phyloP scores from a whole-genome alignment of 257 asterid genomes.

The Sherardia arvensis region DNA sequence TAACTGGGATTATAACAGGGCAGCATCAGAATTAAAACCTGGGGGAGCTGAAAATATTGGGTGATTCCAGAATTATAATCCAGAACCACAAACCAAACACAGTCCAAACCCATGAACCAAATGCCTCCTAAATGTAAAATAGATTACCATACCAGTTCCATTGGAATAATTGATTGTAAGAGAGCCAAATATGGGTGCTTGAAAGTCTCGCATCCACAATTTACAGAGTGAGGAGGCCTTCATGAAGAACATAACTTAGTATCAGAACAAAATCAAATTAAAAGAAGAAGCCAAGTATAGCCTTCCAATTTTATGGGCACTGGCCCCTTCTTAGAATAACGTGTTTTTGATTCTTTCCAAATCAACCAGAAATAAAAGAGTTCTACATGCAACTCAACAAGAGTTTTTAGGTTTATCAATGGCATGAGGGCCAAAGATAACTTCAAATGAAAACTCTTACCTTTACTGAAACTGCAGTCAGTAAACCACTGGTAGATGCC shows the following conservation, averaged over 20 bases:
- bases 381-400: neutral
- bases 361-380: neutral
- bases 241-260: slow-evolving; percentile 17
- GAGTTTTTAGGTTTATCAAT: neutral
- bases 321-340: neutral
- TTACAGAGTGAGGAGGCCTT: slow-evolving; percentile 47
- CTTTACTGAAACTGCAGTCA: slow-evolving; percentile 61
- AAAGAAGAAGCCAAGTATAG: neutral
- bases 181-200: slow-evolving; percentile 81
- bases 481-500: slow-evolving; percentile 83
- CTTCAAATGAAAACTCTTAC: slow-evolving; percentile 22
- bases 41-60: neutral
- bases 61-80: neutral
- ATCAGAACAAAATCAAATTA: slow-evolving; percentile 5
- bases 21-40: neutral
- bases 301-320: neutral
- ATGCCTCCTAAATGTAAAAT: neutral
- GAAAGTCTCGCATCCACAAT: slow-evolving; percentile 67
- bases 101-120: neutral
- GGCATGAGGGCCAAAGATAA: neutral
- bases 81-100: neutral
- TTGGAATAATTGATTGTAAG: slow-evolving; percentile 41
- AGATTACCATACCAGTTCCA: slow-evolving; percentile 42
- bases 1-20: neutral
- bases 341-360: neutral